Percentiles rank a stretch among this genome's conserved stretches.
These are phyloP conservation scores for Aspergillus sp. DNA, from an alignment of 2,329 filamentous ascomycete genomes.

Conservation along the genomic window DNA sequence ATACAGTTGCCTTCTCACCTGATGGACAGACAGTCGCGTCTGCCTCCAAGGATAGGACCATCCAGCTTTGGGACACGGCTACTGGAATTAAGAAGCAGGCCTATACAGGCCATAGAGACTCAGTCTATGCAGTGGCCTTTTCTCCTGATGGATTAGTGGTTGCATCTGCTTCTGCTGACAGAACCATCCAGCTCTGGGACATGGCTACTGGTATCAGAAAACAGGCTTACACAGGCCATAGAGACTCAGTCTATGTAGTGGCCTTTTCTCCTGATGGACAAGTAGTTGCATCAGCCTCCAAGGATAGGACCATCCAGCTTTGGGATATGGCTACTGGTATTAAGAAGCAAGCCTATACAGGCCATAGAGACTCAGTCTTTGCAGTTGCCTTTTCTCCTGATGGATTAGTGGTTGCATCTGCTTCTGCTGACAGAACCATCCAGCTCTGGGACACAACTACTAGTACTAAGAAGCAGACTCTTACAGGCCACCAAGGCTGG, in stretches of 20 bases:
- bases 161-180: not conserved
- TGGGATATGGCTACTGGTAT: not conserved
- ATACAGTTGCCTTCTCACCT: not conserved
- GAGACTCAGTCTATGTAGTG: not conserved
- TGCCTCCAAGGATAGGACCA: not conserved
- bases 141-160: not conserved
- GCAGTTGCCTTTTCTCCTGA: not conserved
- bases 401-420: not conserved
- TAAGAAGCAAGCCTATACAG: not conserved
- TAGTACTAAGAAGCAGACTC: not conserved
- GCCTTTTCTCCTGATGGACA: not conserved
- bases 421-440: not conserved
- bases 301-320: not conserved
- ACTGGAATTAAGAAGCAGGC: not conserved
- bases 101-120: not conserved
- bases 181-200: not conserved
- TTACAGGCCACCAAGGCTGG: not conserved
- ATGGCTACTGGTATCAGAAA: not conserved
- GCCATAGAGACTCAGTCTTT: not conserved
- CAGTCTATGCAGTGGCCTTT: not conserved
- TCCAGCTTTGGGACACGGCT: not conserved
- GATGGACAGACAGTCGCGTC: not conserved
- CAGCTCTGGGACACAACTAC: not conserved
- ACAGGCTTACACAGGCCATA: not conserved
- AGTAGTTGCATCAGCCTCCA: not conserved